These are phyloP conservation scores for Chenopodium quinoa DNA, from an alignment of 148 eudicot species.

Conservation along the genomic window DNA sequence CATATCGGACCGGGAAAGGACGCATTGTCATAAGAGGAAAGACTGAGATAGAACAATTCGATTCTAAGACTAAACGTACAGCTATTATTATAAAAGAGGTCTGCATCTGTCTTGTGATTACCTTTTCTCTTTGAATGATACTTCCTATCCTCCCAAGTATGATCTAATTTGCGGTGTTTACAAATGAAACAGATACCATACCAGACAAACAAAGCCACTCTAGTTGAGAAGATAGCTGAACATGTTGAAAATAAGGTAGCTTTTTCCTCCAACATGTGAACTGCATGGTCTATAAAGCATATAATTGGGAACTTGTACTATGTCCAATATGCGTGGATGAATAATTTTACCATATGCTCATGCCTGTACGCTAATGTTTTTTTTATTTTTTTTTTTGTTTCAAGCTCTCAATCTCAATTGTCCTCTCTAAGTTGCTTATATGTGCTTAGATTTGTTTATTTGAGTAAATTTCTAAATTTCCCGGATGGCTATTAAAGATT, in stretches of 20 bases:
- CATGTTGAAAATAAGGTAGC: slow-evolving; percentile 89
- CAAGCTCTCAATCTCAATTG: not conserved
- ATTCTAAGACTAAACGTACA: slow-evolving; percentile 70
- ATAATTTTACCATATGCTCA: not conserved
- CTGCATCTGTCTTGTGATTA: slow-evolving; percentile 2
- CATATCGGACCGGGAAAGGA: slow-evolving; percentile 90
- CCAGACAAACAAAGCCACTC: slow-evolving; percentile 93
- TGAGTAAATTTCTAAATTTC: not conserved
- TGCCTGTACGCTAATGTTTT: not conserved
- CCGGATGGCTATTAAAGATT: not conserved
- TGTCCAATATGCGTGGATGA: not conserved
- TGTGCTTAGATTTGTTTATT: not conserved
- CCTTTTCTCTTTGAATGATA: not conserved
- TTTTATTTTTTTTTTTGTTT: not conserved
- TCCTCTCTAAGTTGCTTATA: not conserved
- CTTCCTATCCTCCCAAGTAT: not conserved
- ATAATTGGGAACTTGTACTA: slow-evolving; percentile 1
- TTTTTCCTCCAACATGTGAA: slow-evolving; percentile 6
- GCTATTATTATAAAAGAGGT: slow-evolving; percentile 95
- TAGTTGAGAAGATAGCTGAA: slow-evolving; percentile 90
- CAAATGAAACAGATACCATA: slow-evolving; percentile 78
- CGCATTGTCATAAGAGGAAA: slow-evolving; percentile 89
- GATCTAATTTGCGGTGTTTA: slow-evolving; percentile 19
- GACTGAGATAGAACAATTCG: slow-evolving; percentile 74
- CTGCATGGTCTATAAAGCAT: not conserved